Base-by-base conservation (phyloP, 1,284 basidiomycete genomes). In the Microbotryum scabiosae region DNA sequence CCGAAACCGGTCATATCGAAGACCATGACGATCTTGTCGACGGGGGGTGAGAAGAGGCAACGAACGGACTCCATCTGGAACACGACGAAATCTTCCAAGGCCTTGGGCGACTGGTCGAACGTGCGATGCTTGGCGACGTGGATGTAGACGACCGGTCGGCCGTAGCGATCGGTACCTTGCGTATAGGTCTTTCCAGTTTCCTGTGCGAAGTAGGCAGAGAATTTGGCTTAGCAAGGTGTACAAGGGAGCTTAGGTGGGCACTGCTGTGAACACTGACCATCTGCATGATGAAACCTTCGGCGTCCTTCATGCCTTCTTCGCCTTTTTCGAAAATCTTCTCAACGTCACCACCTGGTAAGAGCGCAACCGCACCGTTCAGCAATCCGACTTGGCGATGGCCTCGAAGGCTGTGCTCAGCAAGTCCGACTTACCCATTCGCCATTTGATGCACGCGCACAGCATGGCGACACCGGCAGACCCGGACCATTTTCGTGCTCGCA, bases 401-500 rank as follows among this genome's bases (percentile, higher is more conserved):
- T 52, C 32, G 16, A 50, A n/a, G 5, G 44, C n/a, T 44, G 44
- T 58, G 18, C 3, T 4, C 3, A 10, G 18, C 21, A 9, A 8
- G 8, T 23, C 9, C 14, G 25, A 47, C 50, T 26, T 36, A 51
- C 63, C 66, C 55, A 71, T 69, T 20, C 69, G 59, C 69, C 69
- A 71, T 48, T 68, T 69, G 58, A 69, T 62, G 53, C 66, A 68
- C 3, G 69, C 64, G 16, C 72, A 28, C 54, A 76, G 68, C 75
- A 76, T 76, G 32, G 75, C 75, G 51, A 75, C 70, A 18, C 73
- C 75, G 12, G 75, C 73, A 18, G 68, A 67, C 1, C 73, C 69
- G 50, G 75, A 73, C 75, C 75, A 76, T 67, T 75, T 70, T 47
- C 75, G 70, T 3, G 75, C 75, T 48, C 75, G 71, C 2, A 76